Evolutionary conservation across 164 flowering plant genomes (phyloP).

Genomic region (Vitis amurensis): DNA sequence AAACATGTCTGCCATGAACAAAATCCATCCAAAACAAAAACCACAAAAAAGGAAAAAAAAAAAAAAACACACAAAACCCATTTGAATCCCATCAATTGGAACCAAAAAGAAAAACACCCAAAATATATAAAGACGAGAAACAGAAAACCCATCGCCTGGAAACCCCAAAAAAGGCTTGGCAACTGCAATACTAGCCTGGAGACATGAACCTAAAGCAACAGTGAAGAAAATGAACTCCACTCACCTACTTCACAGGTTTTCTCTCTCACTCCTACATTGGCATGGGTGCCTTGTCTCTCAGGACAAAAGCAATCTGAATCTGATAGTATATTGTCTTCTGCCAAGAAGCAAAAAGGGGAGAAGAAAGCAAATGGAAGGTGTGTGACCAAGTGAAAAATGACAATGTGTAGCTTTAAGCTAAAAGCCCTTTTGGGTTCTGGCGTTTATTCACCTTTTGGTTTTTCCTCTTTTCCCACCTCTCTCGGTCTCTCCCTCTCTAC

Average conservation of each 20-base stretch:
- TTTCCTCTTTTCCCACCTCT: too few relatives aligned
- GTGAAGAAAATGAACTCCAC: neutral
- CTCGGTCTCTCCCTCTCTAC: too few relatives aligned
- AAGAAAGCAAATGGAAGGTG: neutral
- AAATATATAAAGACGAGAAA: neutral
- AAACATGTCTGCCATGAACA: slow-evolving; percentile 42
- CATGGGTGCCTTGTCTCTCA: neutral
- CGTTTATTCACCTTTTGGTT: too few relatives aligned
- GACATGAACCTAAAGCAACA: neutral
- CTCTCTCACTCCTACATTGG: slow-evolving; percentile 17
- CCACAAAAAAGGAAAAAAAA: slow-evolving; percentile 1
- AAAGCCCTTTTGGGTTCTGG: too few relatives aligned
- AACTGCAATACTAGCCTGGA: too few relatives aligned
- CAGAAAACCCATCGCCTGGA: neutral
- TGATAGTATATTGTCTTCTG: neutral
- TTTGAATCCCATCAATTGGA: too few relatives aligned
- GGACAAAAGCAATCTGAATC: neutral
- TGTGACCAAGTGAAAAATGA: neutral
- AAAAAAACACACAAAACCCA: too few relatives aligned
- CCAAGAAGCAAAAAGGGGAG: neutral
- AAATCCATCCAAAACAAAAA: slow-evolving; percentile 3
- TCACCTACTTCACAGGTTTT: slow-evolving; percentile 19
- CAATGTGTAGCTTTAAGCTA: neutral
- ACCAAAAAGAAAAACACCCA: neutral
- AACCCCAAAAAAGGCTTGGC: too few relatives aligned